Evolutionary conservation across 139 green algal genomes (phyloP), one percentile per base, ranked within the genome.

Genomic region (Eudorina sp.): DNA sequence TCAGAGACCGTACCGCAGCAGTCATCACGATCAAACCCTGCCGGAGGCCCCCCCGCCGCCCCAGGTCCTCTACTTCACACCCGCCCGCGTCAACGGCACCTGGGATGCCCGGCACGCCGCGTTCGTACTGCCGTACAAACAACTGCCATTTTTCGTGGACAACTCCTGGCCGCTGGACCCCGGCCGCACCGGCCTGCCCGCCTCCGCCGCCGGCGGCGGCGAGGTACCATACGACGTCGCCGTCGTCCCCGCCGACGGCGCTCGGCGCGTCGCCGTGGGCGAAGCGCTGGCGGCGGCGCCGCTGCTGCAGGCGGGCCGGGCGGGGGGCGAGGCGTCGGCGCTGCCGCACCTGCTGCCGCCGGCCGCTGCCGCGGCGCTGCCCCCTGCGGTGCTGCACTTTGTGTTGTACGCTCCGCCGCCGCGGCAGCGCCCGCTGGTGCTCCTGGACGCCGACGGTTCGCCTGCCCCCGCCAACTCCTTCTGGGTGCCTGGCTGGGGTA

Each of bases 21-120:
- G 58, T n/a, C 58, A 68, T n/a, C n/a, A n/a, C n/a, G n/a, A n/a
- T 31, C 16, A 31, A 14, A 21, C 58, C 58, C 27, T 68, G 58
- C 9, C 58, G 58, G 27, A 68, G 18, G 6, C 58, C 58, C 6
- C 58, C n/a, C n/a, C 31, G 29, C 68, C 9, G 36, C 9, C 36
- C 36, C 79, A 92, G 89, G 87, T 93, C 27, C 83, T 93, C 3
- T 89, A 91, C 60, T 85, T 91, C 78, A 90, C 72, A 14, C 58
- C 89, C 34, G 48, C 66, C 2, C 36, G 66, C 23, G 77, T 90
- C 58, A 73, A 90, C 23, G 78, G 40, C 31, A 58, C 48, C 8
- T 90, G 77, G 83, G 79, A 77, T 53, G 19, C 43, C 6, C 21
- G 55, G 3, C 78, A 60, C 18, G 0, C 21, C 31, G 60, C 82